These are phyloP conservation scores for Ambrosiella xylebori DNA, from an alignment of 2,329 filamentous ascomycete genomes.

Conservation along the genomic window DNA sequence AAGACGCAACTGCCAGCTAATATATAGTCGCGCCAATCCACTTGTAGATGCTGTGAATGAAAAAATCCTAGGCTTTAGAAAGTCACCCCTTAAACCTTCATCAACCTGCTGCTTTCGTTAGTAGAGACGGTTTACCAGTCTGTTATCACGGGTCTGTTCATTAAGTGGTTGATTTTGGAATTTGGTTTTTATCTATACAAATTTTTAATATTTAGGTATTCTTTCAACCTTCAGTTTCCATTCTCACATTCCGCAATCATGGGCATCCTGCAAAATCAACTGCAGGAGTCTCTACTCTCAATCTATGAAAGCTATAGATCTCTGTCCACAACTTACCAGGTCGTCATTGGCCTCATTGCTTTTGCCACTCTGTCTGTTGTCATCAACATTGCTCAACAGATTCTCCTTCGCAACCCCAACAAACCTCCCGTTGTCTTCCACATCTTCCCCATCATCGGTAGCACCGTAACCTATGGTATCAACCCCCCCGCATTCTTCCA, in stretches of 20 bases:
- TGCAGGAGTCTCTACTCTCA: conserved; percentile 23
- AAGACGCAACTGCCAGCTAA: background rate
- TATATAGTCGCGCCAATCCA: conserved; percentile 7
- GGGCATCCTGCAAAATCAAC: conserved; percentile 37
- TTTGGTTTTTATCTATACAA: background rate
- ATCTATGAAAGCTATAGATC: conserved; percentile 32
- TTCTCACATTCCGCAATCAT: conserved; percentile 21
- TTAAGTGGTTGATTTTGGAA: background rate
- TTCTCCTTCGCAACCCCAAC: conserved; percentile 66
- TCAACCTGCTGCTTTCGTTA: conserved; percentile 1
- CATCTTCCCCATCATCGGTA: conserved; percentile 70
- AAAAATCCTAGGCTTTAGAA: conserved; percentile 2
- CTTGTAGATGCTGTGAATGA: background rate
- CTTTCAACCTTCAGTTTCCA: background rate
- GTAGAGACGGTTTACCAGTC: conserved; percentile 4
- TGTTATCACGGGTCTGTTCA: conserved; percentile 1
- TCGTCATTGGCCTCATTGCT: conserved; percentile 26
- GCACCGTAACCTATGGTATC: conserved; percentile 86
- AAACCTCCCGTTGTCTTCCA: conserved; percentile 70
- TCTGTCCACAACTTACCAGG: conserved; percentile 31
- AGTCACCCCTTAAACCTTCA: background rate
- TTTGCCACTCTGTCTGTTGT: conserved; percentile 42
- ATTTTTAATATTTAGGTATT: background rate
- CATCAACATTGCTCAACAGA: conserved; percentile 63
- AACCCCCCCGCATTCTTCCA: conserved; percentile 79